Evolutionary conservation across 108 stramenopile species (phyloP).

Genomic region (Aurantiochytrium sp.): DNA sequence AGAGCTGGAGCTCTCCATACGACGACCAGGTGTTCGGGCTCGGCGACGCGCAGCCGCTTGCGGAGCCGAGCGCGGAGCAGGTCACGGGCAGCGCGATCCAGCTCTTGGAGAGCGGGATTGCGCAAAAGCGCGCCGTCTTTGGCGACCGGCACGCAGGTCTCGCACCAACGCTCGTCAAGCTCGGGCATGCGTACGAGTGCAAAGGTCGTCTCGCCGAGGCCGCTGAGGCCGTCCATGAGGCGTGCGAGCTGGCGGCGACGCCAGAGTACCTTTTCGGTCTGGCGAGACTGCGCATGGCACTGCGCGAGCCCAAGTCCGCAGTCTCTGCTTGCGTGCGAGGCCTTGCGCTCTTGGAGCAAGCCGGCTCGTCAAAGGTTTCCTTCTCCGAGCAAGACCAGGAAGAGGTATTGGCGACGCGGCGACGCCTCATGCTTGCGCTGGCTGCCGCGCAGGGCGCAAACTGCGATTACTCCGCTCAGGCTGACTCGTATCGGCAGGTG

Average conservation of each 20-base stretch:
- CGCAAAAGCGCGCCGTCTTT: neutral
- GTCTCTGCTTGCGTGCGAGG: neutral
- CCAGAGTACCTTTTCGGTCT: neutral
- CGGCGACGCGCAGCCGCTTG: neutral
- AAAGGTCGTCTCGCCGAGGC: neutral
- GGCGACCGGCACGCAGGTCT: neutral
- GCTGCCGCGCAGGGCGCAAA: neutral
- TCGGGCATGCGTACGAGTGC: neutral
- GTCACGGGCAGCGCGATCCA: neutral
- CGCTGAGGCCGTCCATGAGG: neutral
- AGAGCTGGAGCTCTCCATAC: neutral
- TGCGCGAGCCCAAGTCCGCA: neutral
- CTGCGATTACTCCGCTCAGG: neutral
- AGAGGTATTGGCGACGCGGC: neutral
- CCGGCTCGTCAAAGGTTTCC: too few species aligned
- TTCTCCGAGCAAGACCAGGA: too few species aligned
- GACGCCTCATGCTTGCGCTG: neutral
- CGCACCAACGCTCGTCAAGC: neutral
- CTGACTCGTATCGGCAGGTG: neutral
- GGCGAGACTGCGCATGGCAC: neutral
- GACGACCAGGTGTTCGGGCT: neutral
- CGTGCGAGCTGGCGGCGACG: neutral
- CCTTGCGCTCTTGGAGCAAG: neutral
- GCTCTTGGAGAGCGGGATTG: neutral
- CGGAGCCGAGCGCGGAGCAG: neutral